Conservation (phyloP, 257 asterid species). For the Capsicum pubescens region DNA sequence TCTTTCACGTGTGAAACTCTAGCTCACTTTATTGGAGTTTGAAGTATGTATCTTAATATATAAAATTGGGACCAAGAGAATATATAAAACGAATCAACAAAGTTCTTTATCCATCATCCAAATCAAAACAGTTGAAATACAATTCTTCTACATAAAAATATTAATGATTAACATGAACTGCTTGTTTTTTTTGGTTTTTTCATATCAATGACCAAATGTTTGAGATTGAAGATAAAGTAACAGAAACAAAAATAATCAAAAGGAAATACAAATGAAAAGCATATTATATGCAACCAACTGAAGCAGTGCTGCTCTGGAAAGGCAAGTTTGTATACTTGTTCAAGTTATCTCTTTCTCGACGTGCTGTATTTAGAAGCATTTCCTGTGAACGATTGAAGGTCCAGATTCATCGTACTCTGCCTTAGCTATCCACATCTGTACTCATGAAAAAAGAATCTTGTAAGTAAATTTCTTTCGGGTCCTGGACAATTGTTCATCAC, state of each 20-base stretch:
- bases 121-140: slow-evolving; percentile 21
- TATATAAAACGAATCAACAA: slow-evolving; percentile 19
- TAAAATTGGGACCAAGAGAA: background rate
- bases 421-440: slow-evolving; percentile 37
- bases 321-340: slow-evolving; percentile 23
- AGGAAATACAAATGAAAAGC: slow-evolving; percentile 31
- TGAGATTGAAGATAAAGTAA: slow-evolving; percentile 6
- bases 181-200: background rate
- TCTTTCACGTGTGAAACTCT: no score
- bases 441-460: background rate
- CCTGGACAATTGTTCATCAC: background rate
- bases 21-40: no score
- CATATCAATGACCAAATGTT: slow-evolving; percentile 14
- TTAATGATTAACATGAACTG: slow-evolving; percentile 1
- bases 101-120: slow-evolving; percentile 24
- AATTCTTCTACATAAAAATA: slow-evolving; percentile 23
- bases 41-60: background rate
- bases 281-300: slow-evolving; percentile 28
- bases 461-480: background rate
- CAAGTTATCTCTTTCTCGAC: slow-evolving; percentile 21
- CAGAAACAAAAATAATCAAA: slow-evolving; percentile 25
- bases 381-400: slow-evolving; percentile 36
- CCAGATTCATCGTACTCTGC: slow-evolving; percentile 37
- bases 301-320: slow-evolving; percentile 22
- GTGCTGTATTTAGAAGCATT: slow-evolving; percentile 35